Evolutionary conservation across 768 basidiomycete species (phyloP).

Genomic region (Pleurotus djamor): DNA sequence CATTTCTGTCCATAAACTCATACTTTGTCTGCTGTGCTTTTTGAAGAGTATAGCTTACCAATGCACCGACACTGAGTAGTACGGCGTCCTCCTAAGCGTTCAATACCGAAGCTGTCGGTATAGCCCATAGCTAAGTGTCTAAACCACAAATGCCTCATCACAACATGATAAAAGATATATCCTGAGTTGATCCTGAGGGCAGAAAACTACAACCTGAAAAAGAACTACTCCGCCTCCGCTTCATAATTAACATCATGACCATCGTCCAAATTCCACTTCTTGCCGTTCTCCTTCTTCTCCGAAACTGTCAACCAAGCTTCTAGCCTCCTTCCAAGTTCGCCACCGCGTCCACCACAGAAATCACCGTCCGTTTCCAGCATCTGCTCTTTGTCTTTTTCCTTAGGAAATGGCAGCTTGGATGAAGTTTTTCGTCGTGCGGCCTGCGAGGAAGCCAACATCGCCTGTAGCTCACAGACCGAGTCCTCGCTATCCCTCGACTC

Average conservation of each 20-base stretch:
- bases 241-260: constrained; percentile 12
- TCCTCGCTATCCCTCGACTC: constrained; percentile 1
- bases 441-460: constrained; percentile 4
- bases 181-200: no score
- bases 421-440: constrained; percentile 28
- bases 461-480: background rate
- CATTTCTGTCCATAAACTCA: no score
- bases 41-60: no score
- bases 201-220: background rate
- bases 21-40: no score
- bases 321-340: constrained; percentile 71
- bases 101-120: no score
- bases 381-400: constrained; percentile 68
- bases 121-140: no score
- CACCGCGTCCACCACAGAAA: constrained; percentile 76
- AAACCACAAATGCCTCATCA: no score
- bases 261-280: constrained; percentile 10
- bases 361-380: constrained; percentile 72
- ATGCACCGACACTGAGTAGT: no score
- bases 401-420: constrained; percentile 49
- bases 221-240: constrained; percentile 8
- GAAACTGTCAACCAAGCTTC: constrained; percentile 68
- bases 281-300: constrained; percentile 20
- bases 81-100: no score
- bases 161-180: no score